A percentile compares a stretch with the other conserved stretches of the same genome.
Conservation (phyloP, 1,139 yeast species). For the Yamadazyma taylorii region DNA sequence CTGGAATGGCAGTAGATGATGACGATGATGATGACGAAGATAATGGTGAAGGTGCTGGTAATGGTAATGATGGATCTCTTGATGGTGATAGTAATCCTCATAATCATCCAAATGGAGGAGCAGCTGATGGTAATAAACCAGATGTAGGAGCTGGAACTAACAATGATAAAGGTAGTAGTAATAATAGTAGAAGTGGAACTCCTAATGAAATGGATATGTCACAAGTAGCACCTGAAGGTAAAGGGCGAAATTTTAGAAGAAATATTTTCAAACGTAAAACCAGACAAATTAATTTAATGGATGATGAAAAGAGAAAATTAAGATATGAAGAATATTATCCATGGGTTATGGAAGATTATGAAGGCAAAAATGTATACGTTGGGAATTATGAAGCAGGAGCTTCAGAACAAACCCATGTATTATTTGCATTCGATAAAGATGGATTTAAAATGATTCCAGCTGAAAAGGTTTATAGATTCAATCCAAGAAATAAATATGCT, state of each 20-base stretch:
- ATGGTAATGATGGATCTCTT: conserved; percentile 12
- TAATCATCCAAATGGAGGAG: too few relatives aligned
- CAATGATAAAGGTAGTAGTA: conserved; percentile 17
- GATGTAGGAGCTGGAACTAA: too few relatives aligned
- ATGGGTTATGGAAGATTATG: conserved; percentile 97
- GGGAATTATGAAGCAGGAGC: conserved; percentile 96
- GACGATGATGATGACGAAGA: conserved; percentile 21
- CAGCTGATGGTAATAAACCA: too few relatives aligned
- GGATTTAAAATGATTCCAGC: conserved; percentile 95
- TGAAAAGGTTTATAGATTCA: conserved; percentile 88
- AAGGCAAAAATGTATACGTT: conserved; percentile 90
- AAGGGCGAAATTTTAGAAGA: conserved; percentile 70
- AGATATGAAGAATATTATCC: conserved; percentile 96
- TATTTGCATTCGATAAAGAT: conserved; percentile 80
- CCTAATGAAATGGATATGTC: conserved; percentile 51
- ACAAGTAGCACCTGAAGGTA: conserved; percentile 91
- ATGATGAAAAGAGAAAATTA: conserved; percentile 76
- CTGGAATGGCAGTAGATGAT: conserved; percentile 20
- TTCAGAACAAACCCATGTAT: conserved; percentile 75
- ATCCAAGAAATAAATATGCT: conserved; percentile 90
- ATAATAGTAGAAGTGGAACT: conserved; percentile 15
- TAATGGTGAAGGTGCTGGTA: conserved; percentile 7
- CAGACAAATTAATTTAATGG: conserved; percentile 75
- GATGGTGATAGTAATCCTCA: too few relatives aligned
- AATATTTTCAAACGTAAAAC: conserved; percentile 76